Evolutionary conservation across 257 asterid genomes (phyloP), one percentile per base, ranked within the genome.

Genomic region (Galeopsis tetrahit): DNA sequence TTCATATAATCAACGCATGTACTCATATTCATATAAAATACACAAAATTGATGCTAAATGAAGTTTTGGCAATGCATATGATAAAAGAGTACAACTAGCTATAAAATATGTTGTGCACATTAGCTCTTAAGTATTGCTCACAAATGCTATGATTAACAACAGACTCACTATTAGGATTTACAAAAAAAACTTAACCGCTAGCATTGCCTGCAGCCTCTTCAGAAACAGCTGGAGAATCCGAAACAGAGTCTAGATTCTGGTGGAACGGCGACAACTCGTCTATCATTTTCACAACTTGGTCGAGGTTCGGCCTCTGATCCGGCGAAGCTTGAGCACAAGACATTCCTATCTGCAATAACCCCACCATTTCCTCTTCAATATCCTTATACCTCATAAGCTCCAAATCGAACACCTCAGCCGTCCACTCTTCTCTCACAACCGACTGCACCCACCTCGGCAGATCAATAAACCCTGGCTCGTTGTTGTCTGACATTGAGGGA

Each of bases 401-500:
- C 86, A 91, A 73, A 80, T 94, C 99, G 10, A 91, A 94, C 63
- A 94, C 99, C 79, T 94, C 99, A 3, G 98, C 95, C 0, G 99
- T 94, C 99, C 99, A 94, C 80, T 94, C 99, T 80, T 94, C 99
- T 39, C 99, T 85, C 84, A 94, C 99, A 28, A 94, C 97, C 40
- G 97, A 89, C 77, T 87, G 96, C 67, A 94, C 99, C 99, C 97
- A 94, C 84, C 94, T 82, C 0, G 97, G 97, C 67, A 94, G 70
- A 76, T 94, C 99, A 9, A 93, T 39, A 1, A 70, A 65, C 31
- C 84, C 87, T 0, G 82, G 82, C 10, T 80, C 85, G 2, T 77
- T 72, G 4, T 67, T 66, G 43, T 89, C 92, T 42, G 77, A 74
- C 0, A 77, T 55, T 0, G 85, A 79, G 58, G 97, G 97, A 67